Conservation (phyloP, 2,329 filamentous ascomycete species). For the Cladosporium sp. region DNA sequence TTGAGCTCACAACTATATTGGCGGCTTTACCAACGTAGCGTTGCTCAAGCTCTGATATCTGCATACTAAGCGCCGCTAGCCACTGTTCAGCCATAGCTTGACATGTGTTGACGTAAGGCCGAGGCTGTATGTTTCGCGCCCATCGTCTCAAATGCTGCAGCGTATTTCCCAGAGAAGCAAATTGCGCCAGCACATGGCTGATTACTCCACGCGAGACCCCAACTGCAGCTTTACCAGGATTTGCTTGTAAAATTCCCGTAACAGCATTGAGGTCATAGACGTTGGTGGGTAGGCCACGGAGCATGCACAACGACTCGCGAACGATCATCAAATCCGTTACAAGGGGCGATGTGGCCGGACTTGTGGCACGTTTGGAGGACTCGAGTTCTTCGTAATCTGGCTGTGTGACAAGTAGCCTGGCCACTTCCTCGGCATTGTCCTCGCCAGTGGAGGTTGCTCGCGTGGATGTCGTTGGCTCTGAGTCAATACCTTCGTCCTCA, state of each 20-base stretch:
- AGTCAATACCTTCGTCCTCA: conserved; percentile 25
- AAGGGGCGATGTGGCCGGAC: not conserved
- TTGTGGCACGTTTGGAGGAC: conserved; percentile 31
- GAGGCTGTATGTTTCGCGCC: conserved; percentile 31
- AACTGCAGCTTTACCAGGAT: conserved; percentile 17
- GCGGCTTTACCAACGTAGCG: conserved; percentile 52
- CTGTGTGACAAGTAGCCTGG: conserved; percentile 29
- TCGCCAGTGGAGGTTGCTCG: conserved; percentile 35
- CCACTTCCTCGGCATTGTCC: conserved; percentile 33
- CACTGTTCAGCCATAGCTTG: conserved; percentile 58
- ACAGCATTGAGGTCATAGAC: conserved; percentile 53
- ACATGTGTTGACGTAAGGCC: conserved; percentile 62
- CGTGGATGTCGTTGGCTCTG: conserved; percentile 27
- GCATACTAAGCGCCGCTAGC: conserved; percentile 55
- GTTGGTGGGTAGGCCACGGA: conserved; percentile 71
- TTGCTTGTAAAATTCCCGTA: conserved; percentile 7
- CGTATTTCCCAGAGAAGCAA: conserved; percentile 46
- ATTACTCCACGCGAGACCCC: conserved; percentile 9
- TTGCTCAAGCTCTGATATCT: conserved; percentile 57
- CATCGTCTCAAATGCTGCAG: conserved; percentile 49
- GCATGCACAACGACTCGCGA: conserved; percentile 79
- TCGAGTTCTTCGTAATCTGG: conserved; percentile 30
- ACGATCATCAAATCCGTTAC: conserved; percentile 70
- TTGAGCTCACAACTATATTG: conserved; percentile 62
- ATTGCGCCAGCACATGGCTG: conserved; percentile 23